Evolutionary conservation across 352 stramenopile genomes (phyloP).

Genomic region (Phytophthora pseudosyringae): DNA sequence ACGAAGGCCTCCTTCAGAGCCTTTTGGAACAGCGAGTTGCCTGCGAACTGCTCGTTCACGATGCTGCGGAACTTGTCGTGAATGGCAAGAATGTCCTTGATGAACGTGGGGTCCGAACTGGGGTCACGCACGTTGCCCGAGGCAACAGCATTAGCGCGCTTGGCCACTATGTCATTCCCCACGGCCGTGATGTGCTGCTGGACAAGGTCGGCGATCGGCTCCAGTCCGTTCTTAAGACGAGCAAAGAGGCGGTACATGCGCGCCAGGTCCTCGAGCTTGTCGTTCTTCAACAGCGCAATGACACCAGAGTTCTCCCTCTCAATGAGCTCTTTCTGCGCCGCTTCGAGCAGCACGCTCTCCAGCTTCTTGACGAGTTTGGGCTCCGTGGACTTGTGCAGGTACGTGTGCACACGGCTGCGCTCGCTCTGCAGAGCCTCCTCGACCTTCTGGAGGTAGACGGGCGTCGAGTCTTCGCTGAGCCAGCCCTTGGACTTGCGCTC

Average conservation of each 20-base stretch:
- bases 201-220: constrained; percentile 97
- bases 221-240: constrained; percentile 95
- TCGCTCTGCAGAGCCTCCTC: constrained; percentile 84
- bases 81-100: constrained; percentile 97
- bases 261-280: constrained; percentile 97
- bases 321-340: constrained; percentile 95
- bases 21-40: constrained; percentile 99
- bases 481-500: constrained; percentile 96
- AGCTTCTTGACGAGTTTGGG: constrained; percentile 94
- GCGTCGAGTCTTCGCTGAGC: constrained; percentile 97
- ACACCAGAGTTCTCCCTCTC: constrained; percentile 98
- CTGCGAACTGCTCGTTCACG: constrained; percentile 97
- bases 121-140: constrained; percentile 95
- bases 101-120: constrained; percentile 95
- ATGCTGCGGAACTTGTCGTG: constrained; percentile 98
- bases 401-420: constrained; percentile 92
- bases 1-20: constrained; percentile 99
- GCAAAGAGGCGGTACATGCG: constrained; percentile 99
- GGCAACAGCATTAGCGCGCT: constrained; percentile 79
- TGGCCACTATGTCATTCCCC: constrained; percentile 89
- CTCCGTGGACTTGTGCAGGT: constrained; percentile 97
- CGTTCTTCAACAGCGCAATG: constrained; percentile 95
- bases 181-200: constrained; percentile 95
- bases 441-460: constrained; percentile 98
- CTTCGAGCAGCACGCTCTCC: constrained; percentile 95